Percentiles rank a stretch among this genome's conserved stretches.
These are phyloP conservation scores for Pleomassaria siparia DNA, from an alignment of 2,329 filamentous ascomycete genomes.

Conservation along the genomic window DNA sequence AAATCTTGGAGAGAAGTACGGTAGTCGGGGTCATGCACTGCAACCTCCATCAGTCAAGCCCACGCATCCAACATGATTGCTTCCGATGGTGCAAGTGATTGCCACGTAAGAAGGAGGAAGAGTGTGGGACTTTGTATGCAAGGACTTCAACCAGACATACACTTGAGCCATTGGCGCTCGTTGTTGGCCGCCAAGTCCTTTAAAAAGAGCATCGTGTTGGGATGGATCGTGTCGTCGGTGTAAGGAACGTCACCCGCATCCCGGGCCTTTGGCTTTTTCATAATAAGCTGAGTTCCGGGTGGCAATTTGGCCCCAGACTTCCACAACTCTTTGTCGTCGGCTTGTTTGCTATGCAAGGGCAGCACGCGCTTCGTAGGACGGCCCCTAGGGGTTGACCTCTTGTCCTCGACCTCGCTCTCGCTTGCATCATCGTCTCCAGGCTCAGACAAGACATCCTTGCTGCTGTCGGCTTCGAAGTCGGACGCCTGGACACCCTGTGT, in stretches of 20 bases:
- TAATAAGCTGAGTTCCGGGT: slow-evolving; percentile 62
- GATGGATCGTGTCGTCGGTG: slow-evolving; percentile 59
- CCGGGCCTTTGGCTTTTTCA: slow-evolving; percentile 64
- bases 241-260: slow-evolving; percentile 62
- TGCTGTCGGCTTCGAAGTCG: slow-evolving; percentile 46
- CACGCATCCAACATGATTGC: neutral
- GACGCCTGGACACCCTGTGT: slow-evolving; percentile 26
- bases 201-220: slow-evolving; percentile 64
- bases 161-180: slow-evolving; percentile 64
- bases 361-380: slow-evolving; percentile 22
- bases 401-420: slow-evolving; percentile 31
- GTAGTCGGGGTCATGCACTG: slow-evolving; percentile 79
- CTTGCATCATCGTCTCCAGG: slow-evolving; percentile 38
- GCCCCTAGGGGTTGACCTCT: slow-evolving; percentile 24
- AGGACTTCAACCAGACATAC: slow-evolving; percentile 43
- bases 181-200: slow-evolving; percentile 62
- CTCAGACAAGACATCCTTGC: slow-evolving; percentile 28
- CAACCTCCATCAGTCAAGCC: slow-evolving; percentile 14
- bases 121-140: neutral
- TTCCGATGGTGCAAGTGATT: neutral
- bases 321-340: slow-evolving; percentile 56
- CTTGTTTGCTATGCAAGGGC: slow-evolving; percentile 23
- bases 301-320: slow-evolving; percentile 58
- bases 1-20: slow-evolving; percentile 78
- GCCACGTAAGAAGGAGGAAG: neutral